Base-by-base conservation (phyloP, 192 early-diverging fungal species). In the Entomortierella lignicola region DNA sequence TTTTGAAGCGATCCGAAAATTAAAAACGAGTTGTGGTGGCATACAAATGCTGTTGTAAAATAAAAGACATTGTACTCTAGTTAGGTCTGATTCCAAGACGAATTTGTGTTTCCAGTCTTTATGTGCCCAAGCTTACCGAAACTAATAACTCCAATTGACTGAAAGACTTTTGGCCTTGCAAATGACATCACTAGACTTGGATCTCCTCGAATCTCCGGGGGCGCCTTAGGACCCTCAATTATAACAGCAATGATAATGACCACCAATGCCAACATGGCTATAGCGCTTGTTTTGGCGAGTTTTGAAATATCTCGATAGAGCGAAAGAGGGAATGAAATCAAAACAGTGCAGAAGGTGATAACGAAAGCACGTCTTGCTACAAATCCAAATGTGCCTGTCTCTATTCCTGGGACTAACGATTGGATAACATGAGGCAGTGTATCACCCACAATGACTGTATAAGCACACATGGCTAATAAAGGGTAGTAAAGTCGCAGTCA, bases 1-100 rank as follows among this genome's bases (percentile, higher is more conserved):
- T 92, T 92, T 44, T 88, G 84, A 47, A 97, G 77, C 11, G 95
- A 94, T 13, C 91, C 92, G 75, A 92, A 94, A 56, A 98, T 98
- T 72, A 98, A 85, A 69, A 97, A 95, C 39, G 92, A 94, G 77
- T 97, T 98, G 83, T 98, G 96, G 72, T 98, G 96, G 66, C 96
- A 98, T 26, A 98, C 96, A 86, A 96, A 98, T 1, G 96, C 90
- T 87, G 68, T 30, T 54, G 27, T 26, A 0, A 8, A 43, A 39
- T 30, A 55, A 51, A 57, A 32, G 64, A 27, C 11, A 42, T 27
- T 42, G 39, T 0, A n/a, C n/a, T n/a, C n/a, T n/a, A n/a, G n/a
- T n/a, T n/a, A n/a, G n/a, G n/a, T n/a, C n/a, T n/a, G n/a, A n/a
- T n/a, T n/a, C n/a, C n/a, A n/a, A n/a, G n/a, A n/a, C n/a, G n/a